Conservation (phyloP, 805 yeast species). For the Suhomyces pyralidae region DNA sequence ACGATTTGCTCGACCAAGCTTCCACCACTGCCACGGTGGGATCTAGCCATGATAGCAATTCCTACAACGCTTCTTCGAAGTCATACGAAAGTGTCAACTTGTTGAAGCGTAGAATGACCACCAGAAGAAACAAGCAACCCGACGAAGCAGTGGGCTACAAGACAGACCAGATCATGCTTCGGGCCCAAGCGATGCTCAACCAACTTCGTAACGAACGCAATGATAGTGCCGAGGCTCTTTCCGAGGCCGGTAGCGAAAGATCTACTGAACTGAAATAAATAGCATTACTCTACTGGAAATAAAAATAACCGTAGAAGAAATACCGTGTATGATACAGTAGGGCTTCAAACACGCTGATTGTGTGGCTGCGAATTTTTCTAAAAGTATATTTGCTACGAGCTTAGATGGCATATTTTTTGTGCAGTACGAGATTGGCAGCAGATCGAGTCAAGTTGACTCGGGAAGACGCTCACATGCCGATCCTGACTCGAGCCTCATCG, state of each 20-base stretch:
- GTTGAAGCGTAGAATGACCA: conserved; percentile 37
- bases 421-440: background rate
- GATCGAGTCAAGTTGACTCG: background rate
- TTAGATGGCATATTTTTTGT: background rate
- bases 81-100: conserved; percentile 37
- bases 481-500: background rate
- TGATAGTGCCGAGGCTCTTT: conserved; percentile 1
- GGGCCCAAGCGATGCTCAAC: conserved; percentile 42
- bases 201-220: conserved; percentile 24
- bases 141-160: conserved; percentile 8
- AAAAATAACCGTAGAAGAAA: background rate
- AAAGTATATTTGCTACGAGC: background rate
- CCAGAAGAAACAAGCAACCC: conserved; percentile 21
- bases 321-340: background rate
- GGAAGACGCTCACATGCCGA: background rate
- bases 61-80: background rate
- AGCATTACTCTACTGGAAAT: background rate
- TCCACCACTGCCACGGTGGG: background rate
- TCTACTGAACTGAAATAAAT: background rate
- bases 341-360: background rate
- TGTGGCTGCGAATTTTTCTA: background rate
- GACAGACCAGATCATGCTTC: conserved; percentile 28
- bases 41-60: background rate
- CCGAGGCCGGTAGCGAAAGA: background rate
- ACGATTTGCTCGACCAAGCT: conserved; percentile 15